A percentile compares a stretch with the other conserved stretches of the same genome.
Evolutionary conservation across 78 protist genomes (phyloP).

Genomic region (Cavenderia fasciculata): DNA sequence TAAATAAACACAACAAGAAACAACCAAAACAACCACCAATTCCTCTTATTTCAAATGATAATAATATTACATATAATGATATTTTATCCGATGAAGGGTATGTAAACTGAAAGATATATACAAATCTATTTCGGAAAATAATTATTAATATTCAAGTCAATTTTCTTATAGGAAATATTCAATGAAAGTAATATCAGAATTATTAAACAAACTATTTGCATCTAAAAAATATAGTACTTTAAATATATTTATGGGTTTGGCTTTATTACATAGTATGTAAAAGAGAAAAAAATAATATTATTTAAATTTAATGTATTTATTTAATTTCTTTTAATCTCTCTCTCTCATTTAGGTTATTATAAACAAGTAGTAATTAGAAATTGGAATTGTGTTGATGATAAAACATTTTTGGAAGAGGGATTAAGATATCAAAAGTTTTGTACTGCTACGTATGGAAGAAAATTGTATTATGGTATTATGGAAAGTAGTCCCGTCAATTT

Average conservation of each 20-base stretch:
- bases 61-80: not conserved
- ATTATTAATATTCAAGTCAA: not conserved
- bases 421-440: constrained; percentile 43
- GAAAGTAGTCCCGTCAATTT: not conserved
- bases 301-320: not conserved
- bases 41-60: not conserved
- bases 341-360: constrained; percentile 36
- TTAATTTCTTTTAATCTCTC: not conserved
- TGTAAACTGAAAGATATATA: no score
- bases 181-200: constrained; percentile 39
- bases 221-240: constrained; percentile 32
- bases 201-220: constrained; percentile 41
- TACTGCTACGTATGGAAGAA: constrained; percentile 67
- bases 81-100: constrained; percentile 16
- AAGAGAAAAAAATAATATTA: not conserved
- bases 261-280: constrained; percentile 27
- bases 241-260: constrained; percentile 56
- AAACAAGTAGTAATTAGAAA: constrained; percentile 48
- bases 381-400: constrained; percentile 26
- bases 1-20: not conserved
- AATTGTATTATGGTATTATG: constrained; percentile 61
- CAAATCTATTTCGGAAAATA: not conserved
- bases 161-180: constrained; percentile 4
- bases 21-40: not conserved
- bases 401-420: constrained; percentile 25